phyloP scores from a whole-genome alignment of 2,329 filamentous ascomycete genomes.

The Penicillium brevicompactum region DNA sequence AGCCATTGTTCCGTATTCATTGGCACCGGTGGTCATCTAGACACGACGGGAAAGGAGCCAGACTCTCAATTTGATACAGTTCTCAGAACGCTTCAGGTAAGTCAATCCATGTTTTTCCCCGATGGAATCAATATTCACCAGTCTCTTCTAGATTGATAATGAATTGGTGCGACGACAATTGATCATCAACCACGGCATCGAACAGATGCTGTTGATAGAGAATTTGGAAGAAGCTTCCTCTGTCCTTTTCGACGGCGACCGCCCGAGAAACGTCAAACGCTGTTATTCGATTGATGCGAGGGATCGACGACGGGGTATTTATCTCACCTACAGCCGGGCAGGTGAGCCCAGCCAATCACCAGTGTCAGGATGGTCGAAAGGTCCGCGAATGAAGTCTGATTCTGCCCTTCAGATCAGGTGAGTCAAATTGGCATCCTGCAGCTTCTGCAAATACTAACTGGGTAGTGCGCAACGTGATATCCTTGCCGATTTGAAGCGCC shows the following conservation, averaged over 20 bases:
- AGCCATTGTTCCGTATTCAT: conserved; percentile 65
- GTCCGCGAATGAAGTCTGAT: conserved; percentile 79
- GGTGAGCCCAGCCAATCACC: conserved; percentile 56
- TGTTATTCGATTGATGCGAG: conserved; percentile 67
- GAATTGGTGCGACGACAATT: conserved; percentile 76
- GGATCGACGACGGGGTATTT: conserved; percentile 63
- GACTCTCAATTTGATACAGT: conserved; percentile 73
- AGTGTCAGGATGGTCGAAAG: conserved; percentile 55
- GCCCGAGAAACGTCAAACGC: conserved; percentile 70
- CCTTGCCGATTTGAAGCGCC: conserved; percentile 56
- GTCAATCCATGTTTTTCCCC: conserved; percentile 2
- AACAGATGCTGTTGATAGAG: conserved; percentile 79
- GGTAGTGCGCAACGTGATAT: conserved; percentile 49
- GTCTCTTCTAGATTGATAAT: conserved; percentile 66
- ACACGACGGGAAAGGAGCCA: conserved; percentile 72
- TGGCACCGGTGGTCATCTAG: conserved; percentile 55
- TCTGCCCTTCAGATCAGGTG: conserved; percentile 66
- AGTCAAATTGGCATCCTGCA: conserved; percentile 9
- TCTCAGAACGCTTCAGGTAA: conserved; percentile 69
- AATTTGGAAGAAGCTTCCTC: conserved; percentile 66
- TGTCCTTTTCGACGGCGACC: conserved; percentile 66
- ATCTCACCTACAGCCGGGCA: conserved; percentile 55
- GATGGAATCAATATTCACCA: not conserved
- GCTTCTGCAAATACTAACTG: not conserved
- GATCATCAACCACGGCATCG: conserved; percentile 79